Conservation (phyloP, 176 grass and related monocot genomes). For the Oryza glaberrima region DNA sequence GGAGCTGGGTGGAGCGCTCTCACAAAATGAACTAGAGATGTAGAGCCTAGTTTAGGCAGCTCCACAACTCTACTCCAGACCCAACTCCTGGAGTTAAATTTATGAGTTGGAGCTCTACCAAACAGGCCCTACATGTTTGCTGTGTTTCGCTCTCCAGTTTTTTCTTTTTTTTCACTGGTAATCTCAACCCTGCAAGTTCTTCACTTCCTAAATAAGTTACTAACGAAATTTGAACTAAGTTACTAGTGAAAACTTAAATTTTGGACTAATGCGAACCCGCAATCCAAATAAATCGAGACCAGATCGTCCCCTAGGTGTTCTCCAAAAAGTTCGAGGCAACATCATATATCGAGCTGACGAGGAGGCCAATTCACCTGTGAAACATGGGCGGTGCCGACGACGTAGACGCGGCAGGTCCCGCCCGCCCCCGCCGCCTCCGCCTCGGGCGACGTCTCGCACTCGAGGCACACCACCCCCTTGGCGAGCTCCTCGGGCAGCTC, state of each 20-base stretch:
- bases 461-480: slow-evolving; percentile 59
- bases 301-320: not conserved
- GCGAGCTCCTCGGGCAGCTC: slow-evolving; percentile 71
- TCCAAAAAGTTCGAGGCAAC: slow-evolving; percentile 17
- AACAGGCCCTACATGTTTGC: not conserved
- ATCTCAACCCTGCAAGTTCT: not conserved
- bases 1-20: too few relatives aligned
- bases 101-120: too few relatives aligned
- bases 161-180: not conserved
- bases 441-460: slow-evolving; percentile 64
- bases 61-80: too few relatives aligned
- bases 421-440: slow-evolving; percentile 41
- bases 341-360: not conserved
- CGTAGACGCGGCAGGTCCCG: slow-evolving; percentile 62
- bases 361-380: slow-evolving; percentile 58
- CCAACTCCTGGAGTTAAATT: too few relatives aligned
- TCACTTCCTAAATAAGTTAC: not conserved
- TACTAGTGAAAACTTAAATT: not conserved
- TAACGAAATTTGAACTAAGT: not conserved
- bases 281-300: slow-evolving; percentile 5
- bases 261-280: not conserved
- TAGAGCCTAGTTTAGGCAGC: too few relatives aligned
- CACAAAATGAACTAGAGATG: too few relatives aligned
- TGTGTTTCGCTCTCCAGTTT: not conserved
- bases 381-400: slow-evolving; percentile 78